These are phyloP conservation scores for Colletotrichum limetticola DNA, from an alignment of 2,329 filamentous ascomycete genomes.

Conservation along the genomic window DNA sequence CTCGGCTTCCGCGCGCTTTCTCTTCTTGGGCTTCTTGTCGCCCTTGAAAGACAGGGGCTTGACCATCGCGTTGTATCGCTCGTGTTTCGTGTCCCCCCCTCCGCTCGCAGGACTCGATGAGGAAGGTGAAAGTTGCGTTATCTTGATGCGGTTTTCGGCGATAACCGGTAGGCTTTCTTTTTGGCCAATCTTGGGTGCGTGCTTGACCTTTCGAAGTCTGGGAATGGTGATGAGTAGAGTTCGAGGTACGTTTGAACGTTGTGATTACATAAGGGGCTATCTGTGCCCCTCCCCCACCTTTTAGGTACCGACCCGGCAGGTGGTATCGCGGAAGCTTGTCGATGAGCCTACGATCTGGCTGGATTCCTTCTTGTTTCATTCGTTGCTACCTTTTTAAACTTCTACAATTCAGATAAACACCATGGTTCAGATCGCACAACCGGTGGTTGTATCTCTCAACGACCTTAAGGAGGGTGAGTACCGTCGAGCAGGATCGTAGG, in stretches of 20 bases:
- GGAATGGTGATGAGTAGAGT: slow-evolving; percentile 11
- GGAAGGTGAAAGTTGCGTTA: slow-evolving; percentile 2
- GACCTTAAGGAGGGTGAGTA: slow-evolving; percentile 67
- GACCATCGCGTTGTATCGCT: slow-evolving; percentile 67
- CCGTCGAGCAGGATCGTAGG: background rate
- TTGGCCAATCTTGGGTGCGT: background rate
- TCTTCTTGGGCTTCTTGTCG: slow-evolving; percentile 94
- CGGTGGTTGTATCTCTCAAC: slow-evolving; percentile 70
- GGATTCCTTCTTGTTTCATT: slow-evolving; percentile 1
- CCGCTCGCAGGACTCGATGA: background rate
- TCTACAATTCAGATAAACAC: background rate
- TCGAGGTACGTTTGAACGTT: background rate
- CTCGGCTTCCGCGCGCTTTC: slow-evolving; percentile 75
- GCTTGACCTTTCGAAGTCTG: too few species aligned
- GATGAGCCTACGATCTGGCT: slow-evolving; percentile 8
- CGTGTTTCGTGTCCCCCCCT: background rate
- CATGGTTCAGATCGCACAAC: slow-evolving; percentile 63
- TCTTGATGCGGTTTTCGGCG: slow-evolving; percentile 10
- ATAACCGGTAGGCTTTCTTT: slow-evolving; percentile 16
- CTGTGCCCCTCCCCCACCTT: slow-evolving; percentile 25
- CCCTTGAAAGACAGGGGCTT: slow-evolving; percentile 96
- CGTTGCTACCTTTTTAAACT: background rate
- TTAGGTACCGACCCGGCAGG: slow-evolving; percentile 8
- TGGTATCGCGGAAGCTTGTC: slow-evolving; percentile 1
- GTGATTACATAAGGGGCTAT: slow-evolving; percentile 21